Percentiles rank a stretch among this genome's conserved stretches.
These are phyloP conservation scores for Pseudogymnoascus sp. DNA, from an alignment of 2,329 filamentous ascomycete genomes.

Conservation along the genomic window DNA sequence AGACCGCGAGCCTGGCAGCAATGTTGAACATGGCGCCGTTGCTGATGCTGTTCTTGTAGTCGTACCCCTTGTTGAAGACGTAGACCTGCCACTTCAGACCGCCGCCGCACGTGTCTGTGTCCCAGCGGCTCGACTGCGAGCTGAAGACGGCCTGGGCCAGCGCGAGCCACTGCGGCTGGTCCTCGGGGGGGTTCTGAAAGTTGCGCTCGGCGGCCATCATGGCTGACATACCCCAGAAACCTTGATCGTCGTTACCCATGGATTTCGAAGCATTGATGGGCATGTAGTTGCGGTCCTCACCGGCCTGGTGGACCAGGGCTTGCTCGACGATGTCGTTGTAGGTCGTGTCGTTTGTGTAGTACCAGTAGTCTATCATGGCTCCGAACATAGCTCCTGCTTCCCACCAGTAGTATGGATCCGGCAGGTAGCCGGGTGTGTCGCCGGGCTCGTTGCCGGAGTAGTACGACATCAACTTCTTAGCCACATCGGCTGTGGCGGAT, in stretches of 20 bases:
- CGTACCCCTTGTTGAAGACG: constrained; percentile 67
- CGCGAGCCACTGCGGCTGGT: constrained; percentile 55
- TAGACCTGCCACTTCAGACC: constrained; percentile 78
- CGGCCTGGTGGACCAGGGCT: constrained; percentile 49
- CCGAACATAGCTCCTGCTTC: constrained; percentile 48
- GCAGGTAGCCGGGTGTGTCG: constrained; percentile 40
- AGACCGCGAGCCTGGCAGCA: constrained; percentile 58
- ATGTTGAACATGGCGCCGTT: constrained; percentile 51
- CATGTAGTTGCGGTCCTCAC: constrained; percentile 45
- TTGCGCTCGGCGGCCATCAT: constrained; percentile 60
- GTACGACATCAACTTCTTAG: constrained; percentile 25
- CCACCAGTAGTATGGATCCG: constrained; percentile 45
- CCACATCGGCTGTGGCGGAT: background rate
- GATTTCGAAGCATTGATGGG: constrained; percentile 44
- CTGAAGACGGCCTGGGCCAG: constrained; percentile 72
- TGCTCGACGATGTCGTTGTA: constrained; percentile 46
- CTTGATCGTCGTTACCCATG: constrained; percentile 65
- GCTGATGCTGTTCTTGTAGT: constrained; percentile 60
- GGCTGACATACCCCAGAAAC: constrained; percentile 59
- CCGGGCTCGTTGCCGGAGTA: constrained; percentile 38
- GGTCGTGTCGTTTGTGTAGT: constrained; percentile 45
- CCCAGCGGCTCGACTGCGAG: constrained; percentile 63
- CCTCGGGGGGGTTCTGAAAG: constrained; percentile 43
- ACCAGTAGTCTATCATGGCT: constrained; percentile 48
- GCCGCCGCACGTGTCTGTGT: constrained; percentile 54